Evolutionary conservation across 768 basidiomycete species (phyloP).

Genomic region (Chalciporus chontae): DNA sequence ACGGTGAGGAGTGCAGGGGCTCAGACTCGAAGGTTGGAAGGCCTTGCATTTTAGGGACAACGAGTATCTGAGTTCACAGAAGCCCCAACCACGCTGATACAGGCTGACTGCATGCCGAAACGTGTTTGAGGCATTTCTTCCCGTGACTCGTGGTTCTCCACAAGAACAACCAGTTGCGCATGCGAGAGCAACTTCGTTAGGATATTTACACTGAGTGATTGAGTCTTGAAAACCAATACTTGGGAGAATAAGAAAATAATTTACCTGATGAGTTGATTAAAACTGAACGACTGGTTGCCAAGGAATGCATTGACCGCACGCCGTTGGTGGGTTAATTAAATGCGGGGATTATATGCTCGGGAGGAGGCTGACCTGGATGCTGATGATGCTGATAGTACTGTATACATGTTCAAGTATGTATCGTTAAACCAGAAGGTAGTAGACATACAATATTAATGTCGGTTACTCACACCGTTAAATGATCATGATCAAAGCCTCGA

Average conservation of each 20-base stretch:
- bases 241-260: not conserved
- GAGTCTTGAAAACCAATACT: not conserved
- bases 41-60: slow-evolving; percentile 30
- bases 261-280: not conserved
- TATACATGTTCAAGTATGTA: no score
- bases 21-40: slow-evolving; percentile 30
- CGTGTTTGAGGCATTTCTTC: slow-evolving; percentile 31
- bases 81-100: slow-evolving; percentile 24
- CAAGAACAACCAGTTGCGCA: slow-evolving; percentile 5
- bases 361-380: no score
- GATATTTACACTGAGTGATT: not conserved
- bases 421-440: no score
- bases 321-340: not conserved
- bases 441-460: no score
- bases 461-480: no score
- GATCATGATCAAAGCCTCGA: no score
- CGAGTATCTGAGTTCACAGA: slow-evolving; percentile 13
- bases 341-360: not conserved
- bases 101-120: slow-evolving; percentile 19
- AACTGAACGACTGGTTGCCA: not conserved
- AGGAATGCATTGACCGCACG: not conserved
- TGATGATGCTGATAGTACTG: no score
- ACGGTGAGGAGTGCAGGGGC: slow-evolving; percentile 22
- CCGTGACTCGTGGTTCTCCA: slow-evolving; percentile 15
- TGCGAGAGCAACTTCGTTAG: not conserved